These are phyloP conservation scores for Penicillium angulare DNA, from an alignment of 495 filamentous ascomycete species.

Conservation along the genomic window DNA sequence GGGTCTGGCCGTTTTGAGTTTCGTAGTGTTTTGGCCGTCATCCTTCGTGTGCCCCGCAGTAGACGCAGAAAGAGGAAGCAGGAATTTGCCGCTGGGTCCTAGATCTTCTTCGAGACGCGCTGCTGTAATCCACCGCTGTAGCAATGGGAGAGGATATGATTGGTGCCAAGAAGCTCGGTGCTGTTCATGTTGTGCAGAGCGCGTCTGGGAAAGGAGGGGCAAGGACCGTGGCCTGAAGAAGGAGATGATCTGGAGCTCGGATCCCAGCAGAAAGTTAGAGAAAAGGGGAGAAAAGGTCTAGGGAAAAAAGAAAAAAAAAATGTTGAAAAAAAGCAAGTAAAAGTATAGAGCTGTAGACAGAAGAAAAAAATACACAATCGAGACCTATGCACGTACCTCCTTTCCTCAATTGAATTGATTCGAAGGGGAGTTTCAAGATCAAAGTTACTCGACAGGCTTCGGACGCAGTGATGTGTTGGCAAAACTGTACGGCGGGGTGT, in stretches of 20 bases:
- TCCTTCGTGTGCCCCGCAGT: constrained; percentile 29
- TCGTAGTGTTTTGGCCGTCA: background rate
- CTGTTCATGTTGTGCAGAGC: constrained; percentile 43
- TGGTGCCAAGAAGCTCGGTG: constrained; percentile 29
- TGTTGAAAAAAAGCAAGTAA: background rate
- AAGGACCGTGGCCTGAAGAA: too few species aligned
- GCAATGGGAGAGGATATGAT: constrained; percentile 14
- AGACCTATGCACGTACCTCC: constrained; percentile 10
- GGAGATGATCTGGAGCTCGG: too few species aligned
- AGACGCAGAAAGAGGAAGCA: constrained; percentile 9
- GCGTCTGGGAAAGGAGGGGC: constrained; percentile 16
- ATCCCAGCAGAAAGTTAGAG: too few species aligned
- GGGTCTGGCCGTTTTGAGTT: constrained; percentile 16
- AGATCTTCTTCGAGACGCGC: constrained; percentile 18
- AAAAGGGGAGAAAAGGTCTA: too few species aligned
- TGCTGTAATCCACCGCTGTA: constrained; percentile 26
- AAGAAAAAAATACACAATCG: background rate
- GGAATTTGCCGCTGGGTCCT: constrained; percentile 21
- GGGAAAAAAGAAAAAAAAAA: background rate
- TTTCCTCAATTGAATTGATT: constrained; percentile 27
- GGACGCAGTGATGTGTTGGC: constrained; percentile 91
- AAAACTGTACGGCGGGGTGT: constrained; percentile 43
- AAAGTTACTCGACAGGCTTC: constrained; percentile 47
- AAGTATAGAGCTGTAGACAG: background rate
- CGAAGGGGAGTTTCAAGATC: constrained; percentile 31